Conservation (phyloP, 768 basidiomycete species). For the Kwoniella newhampshirensis region DNA sequence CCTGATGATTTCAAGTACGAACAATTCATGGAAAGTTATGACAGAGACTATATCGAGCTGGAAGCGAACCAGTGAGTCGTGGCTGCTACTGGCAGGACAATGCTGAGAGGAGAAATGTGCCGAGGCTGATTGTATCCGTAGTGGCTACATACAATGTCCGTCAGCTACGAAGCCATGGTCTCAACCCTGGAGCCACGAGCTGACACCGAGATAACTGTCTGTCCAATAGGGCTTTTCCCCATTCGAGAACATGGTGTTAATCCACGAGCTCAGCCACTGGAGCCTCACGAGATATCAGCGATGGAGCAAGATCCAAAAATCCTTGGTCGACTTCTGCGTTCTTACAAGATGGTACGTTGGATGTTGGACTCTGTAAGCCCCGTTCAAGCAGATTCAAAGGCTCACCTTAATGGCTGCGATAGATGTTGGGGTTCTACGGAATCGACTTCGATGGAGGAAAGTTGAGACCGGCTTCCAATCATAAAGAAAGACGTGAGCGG, state of each 20-base stretch:
- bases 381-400: neutral
- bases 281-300: conserved; percentile 32
- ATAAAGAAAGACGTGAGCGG: conserved; percentile 31
- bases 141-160: conserved; percentile 43
- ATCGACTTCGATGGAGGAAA: conserved; percentile 37
- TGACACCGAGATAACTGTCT: neutral
- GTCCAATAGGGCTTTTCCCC: conserved; percentile 48
- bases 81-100: too few relatives aligned
- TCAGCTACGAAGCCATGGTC: too few relatives aligned
- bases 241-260: conserved; percentile 50
- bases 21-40: conserved; percentile 28
- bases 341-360: conserved; percentile 40
- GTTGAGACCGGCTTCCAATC: conserved; percentile 12
- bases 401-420: neutral
- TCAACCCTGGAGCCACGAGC: too few relatives aligned
- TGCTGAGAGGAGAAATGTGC: neutral
- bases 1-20: conserved; percentile 36
- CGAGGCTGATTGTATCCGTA: conserved; percentile 13
- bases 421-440: conserved; percentile 44
- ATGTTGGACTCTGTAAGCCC: neutral
- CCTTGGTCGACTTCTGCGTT: conserved; percentile 28
- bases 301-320: conserved; percentile 32
- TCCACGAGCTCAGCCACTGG: conserved; percentile 38
- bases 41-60: conserved; percentile 33
- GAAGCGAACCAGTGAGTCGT: conserved; percentile 44